These are phyloP conservation scores for Hawksworthiomyces lignivorus DNA, from an alignment of 2,329 filamentous ascomycete genomes.

Conservation along the genomic window DNA sequence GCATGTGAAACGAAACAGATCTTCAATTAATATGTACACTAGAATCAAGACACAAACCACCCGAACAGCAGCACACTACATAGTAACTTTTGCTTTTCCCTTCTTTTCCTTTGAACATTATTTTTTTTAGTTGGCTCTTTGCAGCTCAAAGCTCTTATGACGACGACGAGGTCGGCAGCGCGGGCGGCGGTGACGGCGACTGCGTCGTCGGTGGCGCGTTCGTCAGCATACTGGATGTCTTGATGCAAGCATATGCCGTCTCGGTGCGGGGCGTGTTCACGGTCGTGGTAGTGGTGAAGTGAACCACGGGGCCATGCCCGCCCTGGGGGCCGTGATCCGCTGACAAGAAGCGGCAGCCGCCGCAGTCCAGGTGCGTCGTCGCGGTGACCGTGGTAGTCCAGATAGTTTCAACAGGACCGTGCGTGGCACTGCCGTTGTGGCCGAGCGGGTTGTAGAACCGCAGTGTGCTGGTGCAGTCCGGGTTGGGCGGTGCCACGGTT, in stretches of 20 bases:
- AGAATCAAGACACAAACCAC: too few relatives aligned
- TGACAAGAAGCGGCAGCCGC: constrained; percentile 17
- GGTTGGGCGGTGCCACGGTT: neutral
- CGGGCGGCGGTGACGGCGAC: constrained; percentile 1
- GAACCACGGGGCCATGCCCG: constrained; percentile 8
- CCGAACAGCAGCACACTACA: too few relatives aligned
- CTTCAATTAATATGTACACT: too few relatives aligned
- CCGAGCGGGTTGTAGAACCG: neutral
- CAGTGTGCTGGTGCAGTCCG: neutral
- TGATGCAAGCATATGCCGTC: neutral
- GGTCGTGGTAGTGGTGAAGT: constrained; percentile 6
- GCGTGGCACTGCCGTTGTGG: neutral
- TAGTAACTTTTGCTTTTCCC: neutral
- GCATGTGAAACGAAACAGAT: too few relatives aligned
- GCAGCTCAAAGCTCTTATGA: too few relatives aligned
- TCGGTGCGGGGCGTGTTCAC: neutral
- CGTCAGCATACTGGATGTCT: neutral
- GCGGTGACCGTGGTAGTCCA: constrained; percentile 20
- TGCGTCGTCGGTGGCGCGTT: neutral
- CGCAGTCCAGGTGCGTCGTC: constrained; percentile 20
- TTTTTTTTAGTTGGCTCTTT: too few relatives aligned
- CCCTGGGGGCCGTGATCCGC: neutral
- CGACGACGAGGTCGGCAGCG: neutral
- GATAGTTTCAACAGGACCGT: constrained; percentile 14
- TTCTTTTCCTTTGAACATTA: neutral